Conservation (phyloP, 2,329 filamentous ascomycete genomes). For the Calonectria hongkongensis region DNA sequence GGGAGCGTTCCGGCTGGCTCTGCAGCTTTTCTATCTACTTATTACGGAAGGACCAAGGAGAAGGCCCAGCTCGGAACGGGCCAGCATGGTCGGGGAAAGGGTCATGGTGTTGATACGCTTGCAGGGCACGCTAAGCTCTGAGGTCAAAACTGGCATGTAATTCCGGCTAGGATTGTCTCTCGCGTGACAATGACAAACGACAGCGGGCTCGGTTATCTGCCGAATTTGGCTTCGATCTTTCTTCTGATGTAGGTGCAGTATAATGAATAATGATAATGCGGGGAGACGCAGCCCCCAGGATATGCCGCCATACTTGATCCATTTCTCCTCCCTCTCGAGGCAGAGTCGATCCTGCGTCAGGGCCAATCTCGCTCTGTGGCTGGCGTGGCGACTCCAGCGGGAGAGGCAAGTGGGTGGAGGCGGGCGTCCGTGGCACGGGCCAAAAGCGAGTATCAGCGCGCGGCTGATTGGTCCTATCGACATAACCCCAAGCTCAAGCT, state of each 20-base stretch:
- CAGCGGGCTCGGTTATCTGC: background rate
- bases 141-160: slow-evolving; percentile 6
- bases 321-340: too few relatives aligned
- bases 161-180: background rate
- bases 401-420: background rate
- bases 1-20: background rate
- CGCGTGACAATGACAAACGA: too few relatives aligned
- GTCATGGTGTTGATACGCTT: background rate
- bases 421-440: background rate
- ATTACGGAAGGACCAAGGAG: slow-evolving; percentile 9
- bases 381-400: too few relatives aligned
- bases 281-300: too few relatives aligned
- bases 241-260: too few relatives aligned
- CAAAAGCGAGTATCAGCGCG: background rate
- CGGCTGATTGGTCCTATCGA: background rate
- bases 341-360: background rate
- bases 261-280: too few relatives aligned
- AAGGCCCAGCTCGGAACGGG: background rate
- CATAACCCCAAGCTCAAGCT: background rate
- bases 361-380: background rate
- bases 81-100: background rate
- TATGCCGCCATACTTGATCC: too few relatives aligned
- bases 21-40: background rate
- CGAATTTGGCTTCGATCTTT: background rate
- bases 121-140: background rate